Conservation (phyloP, 176 grass and related monocot species). For the Musa itinerans region DNA sequence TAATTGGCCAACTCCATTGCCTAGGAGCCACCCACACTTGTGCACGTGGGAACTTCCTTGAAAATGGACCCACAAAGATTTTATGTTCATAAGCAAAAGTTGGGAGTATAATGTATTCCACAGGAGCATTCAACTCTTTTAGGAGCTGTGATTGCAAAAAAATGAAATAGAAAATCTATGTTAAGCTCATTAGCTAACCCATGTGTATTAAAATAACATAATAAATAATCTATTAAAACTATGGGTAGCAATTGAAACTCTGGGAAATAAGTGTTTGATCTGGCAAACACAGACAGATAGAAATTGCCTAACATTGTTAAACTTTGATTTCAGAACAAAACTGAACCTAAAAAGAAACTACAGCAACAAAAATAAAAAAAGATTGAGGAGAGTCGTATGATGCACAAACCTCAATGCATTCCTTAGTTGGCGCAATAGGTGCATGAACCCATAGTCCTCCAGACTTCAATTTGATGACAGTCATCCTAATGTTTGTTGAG, state of each 20-base stretch:
- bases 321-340: too few species aligned
- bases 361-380: background rate
- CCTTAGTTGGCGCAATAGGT: constrained; percentile 94
- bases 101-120: constrained; percentile 86
- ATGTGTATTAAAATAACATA: background rate
- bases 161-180: background rate
- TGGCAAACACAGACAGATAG: too few species aligned
- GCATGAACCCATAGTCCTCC: constrained; percentile 93
- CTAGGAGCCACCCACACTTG: constrained; percentile 85
- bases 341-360: too few species aligned
- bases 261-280: too few species aligned
- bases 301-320: too few species aligned
- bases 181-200: background rate
- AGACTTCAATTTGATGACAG: constrained; percentile 83
- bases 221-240: background rate
- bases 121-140: constrained; percentile 85
- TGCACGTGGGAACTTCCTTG: constrained; percentile 82
- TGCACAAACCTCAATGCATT: constrained; percentile 63
- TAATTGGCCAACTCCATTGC: constrained; percentile 97
- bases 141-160: constrained; percentile 41
- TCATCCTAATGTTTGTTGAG: constrained; percentile 93
- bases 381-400: background rate
- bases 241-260: too few species aligned
- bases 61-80: constrained; percentile 90
- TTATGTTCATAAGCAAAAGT: constrained; percentile 99